Conservation (phyloP, 805 yeast species). For the Starmera dryadoides region DNA sequence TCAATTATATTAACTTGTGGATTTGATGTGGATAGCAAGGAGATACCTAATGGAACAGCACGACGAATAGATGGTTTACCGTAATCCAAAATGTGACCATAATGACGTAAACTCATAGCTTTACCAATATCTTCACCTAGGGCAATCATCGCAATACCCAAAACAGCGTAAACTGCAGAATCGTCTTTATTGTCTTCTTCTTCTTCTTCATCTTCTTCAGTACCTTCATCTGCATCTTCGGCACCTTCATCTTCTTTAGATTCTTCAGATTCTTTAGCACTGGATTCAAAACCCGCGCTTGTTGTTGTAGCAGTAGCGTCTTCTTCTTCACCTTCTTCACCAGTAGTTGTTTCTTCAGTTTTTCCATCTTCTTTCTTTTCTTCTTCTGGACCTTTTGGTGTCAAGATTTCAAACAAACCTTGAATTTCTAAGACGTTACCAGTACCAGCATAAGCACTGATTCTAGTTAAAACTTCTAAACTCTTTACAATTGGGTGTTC, state of each 20-base stretch:
- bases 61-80: conserved; percentile 87
- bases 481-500: conserved; percentile 91
- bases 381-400: conserved; percentile 54
- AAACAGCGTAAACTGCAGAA: conserved; percentile 72
- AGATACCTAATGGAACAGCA: conserved; percentile 98
- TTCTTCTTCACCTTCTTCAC: conserved; percentile 21
- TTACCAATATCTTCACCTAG: conserved; percentile 98
- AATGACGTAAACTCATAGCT: conserved; percentile 95
- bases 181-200: conserved; percentile 26
- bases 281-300: too few species aligned
- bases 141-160: conserved; percentile 90
- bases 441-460: conserved; percentile 95
- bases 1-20: conserved; percentile 98
- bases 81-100: conserved; percentile 95
- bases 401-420: conserved; percentile 80
- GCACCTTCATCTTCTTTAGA: conserved; percentile 18
- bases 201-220: conserved; percentile 25
- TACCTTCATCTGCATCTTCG: conserved; percentile 21
- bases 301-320: conserved; percentile 21
- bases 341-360: conserved; percentile 42
- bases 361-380: conserved; percentile 53
- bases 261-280: conserved; percentile 12
- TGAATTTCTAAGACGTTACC: conserved; percentile 96
- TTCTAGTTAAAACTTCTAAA: conserved; percentile 80
- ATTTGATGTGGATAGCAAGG: conserved; percentile 83